Evolutionary conservation across 2,329 filamentous ascomycete species (phyloP).

Genomic region (Cordyceps fumosorosea): DNA sequence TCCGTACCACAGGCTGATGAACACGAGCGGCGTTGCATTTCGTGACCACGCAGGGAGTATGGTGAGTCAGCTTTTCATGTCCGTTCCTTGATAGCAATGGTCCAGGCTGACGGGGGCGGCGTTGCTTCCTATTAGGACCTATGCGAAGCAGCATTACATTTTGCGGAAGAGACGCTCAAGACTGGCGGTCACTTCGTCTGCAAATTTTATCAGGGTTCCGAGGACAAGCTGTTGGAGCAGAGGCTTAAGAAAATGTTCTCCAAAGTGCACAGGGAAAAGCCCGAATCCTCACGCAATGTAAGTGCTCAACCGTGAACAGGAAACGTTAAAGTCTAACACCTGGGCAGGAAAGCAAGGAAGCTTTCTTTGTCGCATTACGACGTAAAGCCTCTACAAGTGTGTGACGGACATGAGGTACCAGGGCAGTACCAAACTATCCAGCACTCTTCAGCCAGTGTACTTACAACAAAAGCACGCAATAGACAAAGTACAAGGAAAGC

Average conservation of each 20-base stretch:
- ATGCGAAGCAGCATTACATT: conserved; percentile 76
- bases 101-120: neutral
- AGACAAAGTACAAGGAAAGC: conserved; percentile 6
- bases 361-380: conserved; percentile 74
- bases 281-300: conserved; percentile 82
- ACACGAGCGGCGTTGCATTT: conserved; percentile 83
- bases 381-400: conserved; percentile 42
- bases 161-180: conserved; percentile 77
- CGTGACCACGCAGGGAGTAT: conserved; percentile 91
- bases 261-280: conserved; percentile 81
- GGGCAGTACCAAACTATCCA: too few relatives aligned
- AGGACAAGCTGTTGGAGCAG: conserved; percentile 74
- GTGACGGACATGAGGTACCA: neutral
- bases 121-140: conserved; percentile 59
- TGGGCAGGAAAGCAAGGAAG: conserved; percentile 53
- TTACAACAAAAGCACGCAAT: neutral
- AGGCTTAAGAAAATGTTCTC: conserved; percentile 70
- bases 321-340: conserved; percentile 7
- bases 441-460: conserved; percentile 14
- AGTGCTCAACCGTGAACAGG: conserved; percentile 25
- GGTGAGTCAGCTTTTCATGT: conserved; percentile 48
- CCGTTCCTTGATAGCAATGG: neutral
- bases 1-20: conserved; percentile 98
- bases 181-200: conserved; percentile 86
- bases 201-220: conserved; percentile 91